Base-by-base conservation (phyloP, 106 monocot genomes). In the Dioscorea dumetorum region DNA sequence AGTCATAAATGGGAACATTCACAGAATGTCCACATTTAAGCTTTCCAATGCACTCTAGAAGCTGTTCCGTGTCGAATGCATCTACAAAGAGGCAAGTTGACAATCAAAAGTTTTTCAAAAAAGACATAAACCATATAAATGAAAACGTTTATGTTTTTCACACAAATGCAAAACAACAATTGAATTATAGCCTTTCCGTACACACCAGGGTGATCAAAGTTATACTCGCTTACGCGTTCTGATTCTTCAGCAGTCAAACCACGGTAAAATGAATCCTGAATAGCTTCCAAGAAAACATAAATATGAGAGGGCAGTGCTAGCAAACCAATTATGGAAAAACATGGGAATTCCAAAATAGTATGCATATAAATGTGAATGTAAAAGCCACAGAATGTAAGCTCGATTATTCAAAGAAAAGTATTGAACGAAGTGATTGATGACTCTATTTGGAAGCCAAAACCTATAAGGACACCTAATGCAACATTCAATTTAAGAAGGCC, bases 51-150 rank as follows among this genome's bases (percentile, higher is more conserved):
- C 92, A 99, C 61, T 81, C 84, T 35, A 99, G 77, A 77, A 99
- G 92, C 70, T 85, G 89, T 60, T 99, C 97, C 17, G 92, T 92
- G 71, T 99, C 97, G 79, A 99, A 99, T 53, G 97, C 97, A 79
- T 99, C 97, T 99, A 71, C 15, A 77, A 52, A 66, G 35, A 86
- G 67, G 60, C 50, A 57, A 21, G 34, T 32, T n/a, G 8, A 24
- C 12, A 49, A 54, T 50, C 31, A 48, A n/a, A 69, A 33, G 31
- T n/a, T 22, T 5, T 58, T 1, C 7, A 11, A 57, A 57, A 57
- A 53, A 13, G 35, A 51, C n/a, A 22, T 12, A 15, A 14, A 23
- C 5, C 31, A 62, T 62, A 8, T 5, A 11, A 62, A 28, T 62
- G 22, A 58, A 41, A 28, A 1, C 28, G 3, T 41, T 41, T 41